Evolutionary conservation across 2,329 filamentous ascomycete genomes (phyloP).

Genomic region (Sporothrix schenckii): DNA sequence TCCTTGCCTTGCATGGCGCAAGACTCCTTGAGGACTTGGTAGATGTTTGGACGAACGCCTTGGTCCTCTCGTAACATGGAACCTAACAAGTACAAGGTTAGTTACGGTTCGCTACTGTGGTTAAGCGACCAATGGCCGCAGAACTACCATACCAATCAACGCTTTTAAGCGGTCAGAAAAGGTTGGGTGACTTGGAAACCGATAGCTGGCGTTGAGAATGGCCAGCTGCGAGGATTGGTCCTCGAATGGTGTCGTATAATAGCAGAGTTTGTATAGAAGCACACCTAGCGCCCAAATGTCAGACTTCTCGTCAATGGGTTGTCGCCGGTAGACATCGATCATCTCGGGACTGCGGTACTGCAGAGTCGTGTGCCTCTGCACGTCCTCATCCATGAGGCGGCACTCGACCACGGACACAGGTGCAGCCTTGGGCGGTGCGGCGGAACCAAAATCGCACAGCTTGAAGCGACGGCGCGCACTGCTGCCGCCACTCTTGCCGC

Average conservation of each 20-base stretch:
- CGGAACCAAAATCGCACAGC: conserved; percentile 95
- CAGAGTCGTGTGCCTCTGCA: conserved; percentile 94
- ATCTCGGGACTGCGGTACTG: conserved; percentile 98
- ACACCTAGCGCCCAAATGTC: conserved; percentile 98
- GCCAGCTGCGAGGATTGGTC: conserved; percentile 90
- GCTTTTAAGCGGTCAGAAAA: conserved; percentile 91
- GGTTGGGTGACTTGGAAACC: conserved; percentile 81
- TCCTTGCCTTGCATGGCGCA: conserved; percentile 87
- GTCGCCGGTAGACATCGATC: conserved; percentile 96
- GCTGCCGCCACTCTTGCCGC: conserved; percentile 40
- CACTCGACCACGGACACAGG: conserved; percentile 87
- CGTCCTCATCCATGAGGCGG: conserved; percentile 90
- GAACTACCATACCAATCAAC: conserved; percentile 70
- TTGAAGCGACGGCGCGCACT: conserved; percentile 79
- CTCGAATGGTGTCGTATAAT: conserved; percentile 98
- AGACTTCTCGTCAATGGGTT: conserved; percentile 96
- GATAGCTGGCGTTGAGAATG: conserved; percentile 93
- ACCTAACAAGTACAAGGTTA: conserved; percentile 51
- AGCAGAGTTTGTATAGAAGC: conserved; percentile 95
- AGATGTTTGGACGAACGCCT: conserved; percentile 81
- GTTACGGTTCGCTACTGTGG: not conserved
- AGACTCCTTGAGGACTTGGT: conserved; percentile 83
- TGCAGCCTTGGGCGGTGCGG: conserved; percentile 79
- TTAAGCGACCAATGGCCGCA: not conserved
- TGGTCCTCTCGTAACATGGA: conserved; percentile 90